Percentiles rank a stretch among this genome's conserved stretches.
Evolutionary conservation across 73 alveolate genomes (phyloP).

Genomic region (Tetrahymena thermophila): DNA sequence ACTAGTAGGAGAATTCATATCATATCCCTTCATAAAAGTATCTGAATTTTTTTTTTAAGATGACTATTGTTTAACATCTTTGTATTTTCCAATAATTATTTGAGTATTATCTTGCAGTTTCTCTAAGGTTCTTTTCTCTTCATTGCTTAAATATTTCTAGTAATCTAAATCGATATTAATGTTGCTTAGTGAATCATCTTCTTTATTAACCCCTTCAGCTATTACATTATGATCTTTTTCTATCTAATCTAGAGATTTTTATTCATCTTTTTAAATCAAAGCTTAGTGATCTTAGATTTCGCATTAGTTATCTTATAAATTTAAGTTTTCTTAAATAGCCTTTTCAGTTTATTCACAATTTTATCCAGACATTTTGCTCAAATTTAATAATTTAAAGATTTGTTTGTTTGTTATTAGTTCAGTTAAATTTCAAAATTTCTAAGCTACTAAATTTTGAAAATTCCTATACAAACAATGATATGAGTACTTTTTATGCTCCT

Average conservation of each 20-base stretch:
- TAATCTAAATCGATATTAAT: not conserved
- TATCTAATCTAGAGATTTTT: not conserved
- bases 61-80: not conserved
- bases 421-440: not conserved
- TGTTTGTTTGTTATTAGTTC: not conserved
- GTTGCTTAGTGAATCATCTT: not conserved
- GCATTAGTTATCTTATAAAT: not conserved
- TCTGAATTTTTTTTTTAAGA: not conserved
- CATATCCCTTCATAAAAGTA: not conserved
- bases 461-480: not conserved
- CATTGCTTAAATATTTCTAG: not conserved
- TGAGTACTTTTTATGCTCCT: not conserved
- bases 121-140: not conserved
- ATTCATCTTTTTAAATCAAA: not conserved
- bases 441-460: not conserved
- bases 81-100: not conserved
- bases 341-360: not conserved
- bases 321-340: not conserved
- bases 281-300: not conserved
- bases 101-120: not conserved
- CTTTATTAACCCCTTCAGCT: not conserved
- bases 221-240: not conserved
- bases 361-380: not conserved
- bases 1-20: not conserved
- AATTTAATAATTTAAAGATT: not conserved